Conservation (phyloP, 495 filamentous ascomycete species). For the Hypoxylon fragiforme region DNA sequence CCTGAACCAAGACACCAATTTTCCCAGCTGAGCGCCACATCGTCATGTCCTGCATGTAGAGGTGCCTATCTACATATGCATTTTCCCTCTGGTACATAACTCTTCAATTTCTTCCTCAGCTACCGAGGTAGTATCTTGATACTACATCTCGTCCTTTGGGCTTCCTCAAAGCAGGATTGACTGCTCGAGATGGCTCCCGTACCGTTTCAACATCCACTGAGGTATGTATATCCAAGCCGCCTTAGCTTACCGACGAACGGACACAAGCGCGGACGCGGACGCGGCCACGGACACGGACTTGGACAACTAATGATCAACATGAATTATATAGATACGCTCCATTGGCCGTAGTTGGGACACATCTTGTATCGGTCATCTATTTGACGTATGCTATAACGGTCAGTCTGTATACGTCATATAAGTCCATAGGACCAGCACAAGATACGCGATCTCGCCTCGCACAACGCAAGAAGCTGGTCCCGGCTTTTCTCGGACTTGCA, state of each 20-base stretch:
- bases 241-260: not conserved
- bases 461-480: slow-evolving; percentile 44
- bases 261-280: too few relatives aligned
- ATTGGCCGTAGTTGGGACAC: slow-evolving; percentile 40
- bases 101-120: too few relatives aligned
- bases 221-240: slow-evolving; percentile 19
- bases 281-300: too few relatives aligned
- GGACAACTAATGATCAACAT: too few relatives aligned
- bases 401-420: slow-evolving; percentile 49
- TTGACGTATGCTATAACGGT: slow-evolving; percentile 42
- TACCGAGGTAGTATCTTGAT: too few relatives aligned
- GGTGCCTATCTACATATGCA: too few relatives aligned
- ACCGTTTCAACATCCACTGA: slow-evolving; percentile 34
- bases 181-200: slow-evolving; percentile 45
- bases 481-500: slow-evolving; percentile 49
- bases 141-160: not conserved
- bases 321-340: slow-evolving; percentile 43
- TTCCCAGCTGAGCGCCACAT: too few relatives aligned
- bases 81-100: too few relatives aligned
- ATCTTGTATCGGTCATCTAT: slow-evolving; percentile 40
- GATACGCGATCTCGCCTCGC: slow-evolving; percentile 50
- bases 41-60: too few relatives aligned
- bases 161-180: not conserved
- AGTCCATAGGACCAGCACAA: slow-evolving; percentile 49
- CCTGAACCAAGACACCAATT: too few relatives aligned